phyloP scores from a whole-genome alignment of 345 rosid species.

The Brassica cretica region DNA sequence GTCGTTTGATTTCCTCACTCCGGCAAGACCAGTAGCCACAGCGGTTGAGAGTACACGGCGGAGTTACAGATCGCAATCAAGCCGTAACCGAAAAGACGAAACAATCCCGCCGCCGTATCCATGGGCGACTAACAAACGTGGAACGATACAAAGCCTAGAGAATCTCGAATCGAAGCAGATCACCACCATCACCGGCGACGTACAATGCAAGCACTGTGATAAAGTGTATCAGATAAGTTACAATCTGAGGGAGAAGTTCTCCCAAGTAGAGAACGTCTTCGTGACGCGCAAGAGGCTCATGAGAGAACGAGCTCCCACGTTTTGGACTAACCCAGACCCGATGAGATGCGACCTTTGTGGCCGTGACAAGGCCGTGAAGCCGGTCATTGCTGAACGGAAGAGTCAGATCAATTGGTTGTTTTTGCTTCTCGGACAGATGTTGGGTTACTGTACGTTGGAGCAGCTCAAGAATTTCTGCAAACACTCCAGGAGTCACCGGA shows the following conservation, averaged over 20 bases:
- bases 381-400: conserved; percentile 56
- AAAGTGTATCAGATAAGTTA: conserved; percentile 45
- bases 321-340: conserved; percentile 57
- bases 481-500: conserved; percentile 68
- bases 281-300: conserved; percentile 33
- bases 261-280: conserved; percentile 44
- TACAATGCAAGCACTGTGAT: conserved; percentile 76
- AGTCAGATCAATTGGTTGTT: conserved; percentile 79
- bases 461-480: conserved; percentile 90
- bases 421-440: conserved; percentile 66
- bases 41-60: conserved; percentile 4
- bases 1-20: neutral
- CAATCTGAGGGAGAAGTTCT: conserved; percentile 55
- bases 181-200: conserved; percentile 43
- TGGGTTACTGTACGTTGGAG: conserved; percentile 69
- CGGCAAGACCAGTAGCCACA: neutral
- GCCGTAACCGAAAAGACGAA: conserved; percentile 30
- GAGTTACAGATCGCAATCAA: neutral
- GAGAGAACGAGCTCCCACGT: conserved; percentile 68
- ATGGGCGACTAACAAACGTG: conserved; percentile 64
- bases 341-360: conserved; percentile 51
- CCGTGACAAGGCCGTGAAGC: conserved; percentile 57
- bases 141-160: conserved; percentile 46
- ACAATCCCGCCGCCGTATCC: conserved; percentile 53
- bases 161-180: conserved; percentile 45